Evolutionary conservation across 2,329 filamentous ascomycete species (phyloP).

Genomic region (Colletotrichum sp.): DNA sequence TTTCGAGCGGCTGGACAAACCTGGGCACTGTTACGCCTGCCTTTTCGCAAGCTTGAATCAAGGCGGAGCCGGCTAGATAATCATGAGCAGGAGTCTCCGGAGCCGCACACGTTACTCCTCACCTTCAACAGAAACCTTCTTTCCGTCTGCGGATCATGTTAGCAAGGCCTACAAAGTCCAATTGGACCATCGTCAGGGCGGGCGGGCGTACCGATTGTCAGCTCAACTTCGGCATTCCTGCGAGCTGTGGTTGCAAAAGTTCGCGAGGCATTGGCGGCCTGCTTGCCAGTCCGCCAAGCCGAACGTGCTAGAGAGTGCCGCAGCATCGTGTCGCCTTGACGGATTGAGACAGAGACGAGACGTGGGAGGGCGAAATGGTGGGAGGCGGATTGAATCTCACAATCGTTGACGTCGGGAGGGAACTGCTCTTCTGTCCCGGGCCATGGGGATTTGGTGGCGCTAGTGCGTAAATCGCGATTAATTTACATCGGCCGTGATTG

Average conservation of each 20-base stretch:
- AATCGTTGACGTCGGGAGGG: conserved; percentile 44
- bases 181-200: conserved; percentile 27
- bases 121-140: conserved; percentile 98
- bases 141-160: conserved; percentile 73
- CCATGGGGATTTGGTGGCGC: conserved; percentile 38
- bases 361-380: conserved; percentile 25
- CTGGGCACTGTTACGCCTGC: conserved; percentile 88
- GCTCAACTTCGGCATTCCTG: conserved; percentile 90
- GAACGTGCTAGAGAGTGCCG: conserved; percentile 72
- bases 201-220: conserved; percentile 79
- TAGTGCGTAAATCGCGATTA: conserved; percentile 42
- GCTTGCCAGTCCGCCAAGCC: conserved; percentile 69
- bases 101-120: conserved; percentile 24
- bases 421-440: conserved; percentile 40
- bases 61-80: conserved; percentile 83
- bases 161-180: conserved; percentile 31
- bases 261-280: conserved; percentile 68
- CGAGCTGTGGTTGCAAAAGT: conserved; percentile 81
- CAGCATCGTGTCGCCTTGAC: conserved; percentile 71
- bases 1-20: conserved; percentile 47
- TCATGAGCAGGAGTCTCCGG: conserved; percentile 18
- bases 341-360: conserved; percentile 47
- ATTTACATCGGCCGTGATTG: conserved; percentile 51
- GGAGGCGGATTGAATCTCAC: conserved; percentile 39
- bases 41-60: conserved; percentile 99